Evolutionary conservation across 768 basidiomycete species (phyloP), one percentile per base, ranked within the genome.

Genomic region (Cyclocybe cylindracea): DNA sequence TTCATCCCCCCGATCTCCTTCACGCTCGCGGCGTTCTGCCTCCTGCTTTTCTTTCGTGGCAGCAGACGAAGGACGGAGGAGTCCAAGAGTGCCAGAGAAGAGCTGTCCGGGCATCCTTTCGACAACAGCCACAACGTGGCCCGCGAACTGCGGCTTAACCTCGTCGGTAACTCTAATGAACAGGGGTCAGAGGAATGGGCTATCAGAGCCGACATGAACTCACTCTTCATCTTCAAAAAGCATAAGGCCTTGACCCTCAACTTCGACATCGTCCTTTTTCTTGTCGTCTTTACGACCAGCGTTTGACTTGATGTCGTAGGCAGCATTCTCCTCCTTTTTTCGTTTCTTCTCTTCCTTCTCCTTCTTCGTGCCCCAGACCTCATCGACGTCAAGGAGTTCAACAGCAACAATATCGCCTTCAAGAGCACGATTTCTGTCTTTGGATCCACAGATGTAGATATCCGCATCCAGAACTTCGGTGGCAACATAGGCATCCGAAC

Each of bases 341-440:
- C 96, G 82, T 78, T 99, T 98, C 87, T 99, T 99, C 77, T 98
- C 97, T 70, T 98, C 97, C 75, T 99, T 99, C 76, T 99, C 97
- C 74, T 99, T 99, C 80, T 99, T 99, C 5, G 97, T 97, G 7
- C 91, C 89, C 92, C 92, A 92, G 10, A 97, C 95, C 70, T 98
- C 95, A 62, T 98, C 94, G 19, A 98, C 96, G 61, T 99, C 97
- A 49, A 99, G 80, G 40, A 99, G 82, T 70, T 99, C 97, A 18
- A 99, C 92, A 16, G 96, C 97, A 51, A 99, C 94, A 50, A 98
- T 96, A 65, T 99, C 97, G 19, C 97, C 97, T 68, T 99, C 97
- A 35, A 99, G 79, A 37, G 97, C 97, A 58, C 97, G 87, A 66
- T 99, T 99, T 57, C 97, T 90, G 70, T 99, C 97, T 67, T 98